Evolutionary conservation across 805 yeast genomes (phyloP).

Genomic region (Lipomyces orientalis): DNA sequence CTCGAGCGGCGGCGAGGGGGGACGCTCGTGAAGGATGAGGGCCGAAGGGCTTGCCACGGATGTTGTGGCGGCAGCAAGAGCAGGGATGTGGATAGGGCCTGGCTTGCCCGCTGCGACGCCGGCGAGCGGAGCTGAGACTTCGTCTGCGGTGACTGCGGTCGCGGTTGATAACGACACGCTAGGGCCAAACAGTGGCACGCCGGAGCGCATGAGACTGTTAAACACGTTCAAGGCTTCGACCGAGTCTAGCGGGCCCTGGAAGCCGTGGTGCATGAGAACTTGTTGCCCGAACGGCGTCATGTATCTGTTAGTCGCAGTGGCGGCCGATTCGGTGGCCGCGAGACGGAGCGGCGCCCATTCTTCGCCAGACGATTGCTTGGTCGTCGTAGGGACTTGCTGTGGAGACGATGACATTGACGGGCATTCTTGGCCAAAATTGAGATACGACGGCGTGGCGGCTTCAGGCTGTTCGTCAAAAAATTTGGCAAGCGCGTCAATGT

Average conservation of each 20-base stretch:
- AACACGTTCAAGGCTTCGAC: slow-evolving; percentile 27
- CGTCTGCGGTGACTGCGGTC: neutral
- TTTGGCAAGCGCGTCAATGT: neutral
- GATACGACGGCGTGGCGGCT: neutral
- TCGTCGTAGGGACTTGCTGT: neutral
- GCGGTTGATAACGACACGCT: neutral
- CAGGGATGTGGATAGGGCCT: slow-evolving; percentile 9
- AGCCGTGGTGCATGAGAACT: slow-evolving; percentile 24
- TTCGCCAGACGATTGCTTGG: neutral
- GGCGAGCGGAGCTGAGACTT: neutral
- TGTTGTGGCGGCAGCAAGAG: slow-evolving; percentile 8
- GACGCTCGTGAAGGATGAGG: neutral
- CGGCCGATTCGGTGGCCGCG: neutral
- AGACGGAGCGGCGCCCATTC: neutral
- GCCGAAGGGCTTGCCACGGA: neutral
- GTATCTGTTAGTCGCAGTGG: slow-evolving; percentile 7
- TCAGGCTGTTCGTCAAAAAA: neutral
- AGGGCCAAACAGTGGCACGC: neutral
- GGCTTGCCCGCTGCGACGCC: slow-evolving; percentile 11
- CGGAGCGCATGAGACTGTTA: slow-evolving; percentile 15
- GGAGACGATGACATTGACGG: neutral
- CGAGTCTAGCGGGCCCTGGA: slow-evolving; percentile 25
- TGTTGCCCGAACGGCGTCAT: slow-evolving; percentile 33
- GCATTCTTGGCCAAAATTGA: neutral
- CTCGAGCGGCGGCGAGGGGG: slow-evolving; percentile 28